Evolutionary conservation across 345 rosid species (phyloP).

Genomic region (Noccaea caerulescens): DNA sequence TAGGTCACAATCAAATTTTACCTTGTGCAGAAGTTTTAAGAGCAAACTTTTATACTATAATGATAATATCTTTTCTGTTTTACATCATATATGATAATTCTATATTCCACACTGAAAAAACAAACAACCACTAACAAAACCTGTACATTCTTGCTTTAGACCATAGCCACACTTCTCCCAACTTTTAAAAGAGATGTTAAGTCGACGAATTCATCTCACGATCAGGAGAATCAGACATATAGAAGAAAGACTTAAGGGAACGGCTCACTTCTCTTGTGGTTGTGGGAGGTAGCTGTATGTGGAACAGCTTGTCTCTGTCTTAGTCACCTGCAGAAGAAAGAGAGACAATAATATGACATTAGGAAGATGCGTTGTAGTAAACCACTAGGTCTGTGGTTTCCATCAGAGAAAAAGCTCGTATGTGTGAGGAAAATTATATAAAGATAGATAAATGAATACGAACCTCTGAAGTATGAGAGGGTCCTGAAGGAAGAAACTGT

Average conservation of each 20-base stretch:
- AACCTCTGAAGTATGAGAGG: constrained; percentile 76
- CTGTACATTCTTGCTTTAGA: constrained; percentile 40
- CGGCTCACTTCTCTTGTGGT: constrained; percentile 40
- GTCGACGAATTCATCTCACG: constrained; percentile 34
- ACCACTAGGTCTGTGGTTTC: constrained; percentile 9
- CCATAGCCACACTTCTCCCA: constrained; percentile 24
- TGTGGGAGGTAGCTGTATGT: constrained; percentile 43
- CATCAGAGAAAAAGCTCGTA: neutral
- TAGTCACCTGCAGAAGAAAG: constrained; percentile 38
- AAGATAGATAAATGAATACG: constrained; percentile 22
- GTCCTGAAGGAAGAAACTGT: constrained; percentile 73
- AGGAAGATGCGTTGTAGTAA: neutral
- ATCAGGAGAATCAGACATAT: constrained; percentile 27
- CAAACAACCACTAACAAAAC: constrained; percentile 36
- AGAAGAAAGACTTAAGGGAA: constrained; percentile 4
- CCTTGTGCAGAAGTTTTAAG: constrained; percentile 23
- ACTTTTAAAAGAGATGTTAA: constrained; percentile 11
- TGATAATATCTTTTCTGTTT: constrained; percentile 10
- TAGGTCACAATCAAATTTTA: neutral
- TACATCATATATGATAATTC: constrained; percentile 34
- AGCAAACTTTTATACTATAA: constrained; percentile 35
- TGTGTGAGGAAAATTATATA: neutral
- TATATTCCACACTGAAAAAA: constrained; percentile 36
- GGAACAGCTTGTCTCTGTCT: constrained; percentile 46
- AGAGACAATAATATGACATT: neutral